Evolutionary conservation across 2,329 filamentous ascomycete genomes (phyloP).

Genomic region (Trichoderma koningiopsis): DNA sequence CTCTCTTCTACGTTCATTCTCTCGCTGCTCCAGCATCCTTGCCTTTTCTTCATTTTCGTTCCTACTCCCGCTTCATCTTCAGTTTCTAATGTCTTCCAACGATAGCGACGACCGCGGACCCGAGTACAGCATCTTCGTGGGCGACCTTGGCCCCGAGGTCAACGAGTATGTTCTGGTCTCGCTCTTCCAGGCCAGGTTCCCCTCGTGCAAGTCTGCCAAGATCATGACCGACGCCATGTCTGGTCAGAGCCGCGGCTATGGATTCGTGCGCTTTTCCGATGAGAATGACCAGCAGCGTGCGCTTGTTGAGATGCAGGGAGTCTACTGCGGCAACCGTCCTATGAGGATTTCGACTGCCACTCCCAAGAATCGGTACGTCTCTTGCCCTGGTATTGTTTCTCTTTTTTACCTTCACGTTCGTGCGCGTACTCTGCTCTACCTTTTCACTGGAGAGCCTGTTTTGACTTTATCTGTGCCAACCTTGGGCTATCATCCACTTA

Average conservation of each 20-base stretch:
- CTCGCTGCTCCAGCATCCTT: not conserved
- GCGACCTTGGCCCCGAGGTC: slow-evolving; percentile 95
- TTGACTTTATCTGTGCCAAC: not conserved
- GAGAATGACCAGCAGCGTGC: slow-evolving; percentile 96
- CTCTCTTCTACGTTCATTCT: not conserved
- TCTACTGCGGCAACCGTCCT: slow-evolving; percentile 96
- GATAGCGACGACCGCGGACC: slow-evolving; percentile 88
- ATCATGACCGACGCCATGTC: slow-evolving; percentile 99
- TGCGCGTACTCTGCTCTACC: not conserved
- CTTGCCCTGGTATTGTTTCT: slow-evolving; percentile 27
- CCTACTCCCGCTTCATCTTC: not conserved
- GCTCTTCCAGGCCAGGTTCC: slow-evolving; percentile 94
- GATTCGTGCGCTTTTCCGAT: slow-evolving; percentile 95
- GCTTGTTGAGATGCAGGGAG: slow-evolving; percentile 96
- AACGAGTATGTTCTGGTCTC: slow-evolving; percentile 98
- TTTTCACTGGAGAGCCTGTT: not conserved
- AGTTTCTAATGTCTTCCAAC: slow-evolving; percentile 18
- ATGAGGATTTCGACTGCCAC: slow-evolving; percentile 99
- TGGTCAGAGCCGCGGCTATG: slow-evolving; percentile 95
- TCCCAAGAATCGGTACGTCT: slow-evolving; percentile 77
- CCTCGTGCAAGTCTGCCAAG: slow-evolving; percentile 98
- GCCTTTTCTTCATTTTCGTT: not conserved
- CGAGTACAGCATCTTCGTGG: slow-evolving; percentile 96
- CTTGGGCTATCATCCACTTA: slow-evolving; percentile 19
- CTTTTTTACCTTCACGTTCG: not conserved